Evolutionary conservation across 2,329 filamentous ascomycete species (phyloP).

Genomic region (Botryotinia globosa): DNA sequence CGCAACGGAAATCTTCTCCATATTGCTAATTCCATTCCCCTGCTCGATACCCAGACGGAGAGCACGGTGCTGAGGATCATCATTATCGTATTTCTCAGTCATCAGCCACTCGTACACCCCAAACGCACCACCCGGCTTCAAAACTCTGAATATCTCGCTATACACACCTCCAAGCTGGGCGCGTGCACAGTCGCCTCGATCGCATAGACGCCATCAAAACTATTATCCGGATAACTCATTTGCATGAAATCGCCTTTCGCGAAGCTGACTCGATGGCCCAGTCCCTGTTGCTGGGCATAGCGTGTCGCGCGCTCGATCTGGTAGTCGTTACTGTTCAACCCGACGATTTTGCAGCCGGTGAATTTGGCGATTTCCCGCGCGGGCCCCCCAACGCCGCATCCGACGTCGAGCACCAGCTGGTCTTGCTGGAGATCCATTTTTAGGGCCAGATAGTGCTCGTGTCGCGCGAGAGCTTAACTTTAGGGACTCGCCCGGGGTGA

Average conservation of each 20-base stretch:
- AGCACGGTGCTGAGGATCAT: slow-evolving; percentile 79
- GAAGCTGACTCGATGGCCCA: background rate
- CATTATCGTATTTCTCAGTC: slow-evolving; percentile 91
- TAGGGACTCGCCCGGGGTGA: background rate
- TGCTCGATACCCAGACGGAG: slow-evolving; percentile 93
- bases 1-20: slow-evolving; percentile 83
- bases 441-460: background rate
- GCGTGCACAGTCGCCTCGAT: background rate
- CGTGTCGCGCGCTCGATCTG: background rate
- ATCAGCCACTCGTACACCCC: slow-evolving; percentile 99
- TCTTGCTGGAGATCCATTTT: background rate
- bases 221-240: background rate
- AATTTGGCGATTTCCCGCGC: background rate
- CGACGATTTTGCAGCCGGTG: background rate
- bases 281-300: background rate
- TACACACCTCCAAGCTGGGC: background rate
- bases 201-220: background rate
- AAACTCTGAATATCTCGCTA: slow-evolving; percentile 47
- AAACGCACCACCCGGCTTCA: slow-evolving; percentile 93
- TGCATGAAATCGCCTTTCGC: background rate
- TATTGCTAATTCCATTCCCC: slow-evolving; percentile 95
- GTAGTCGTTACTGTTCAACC: background rate
- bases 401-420: background rate
- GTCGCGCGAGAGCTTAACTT: background rate
- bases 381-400: background rate